Conservation (phyloP, 2,329 filamentous ascomycete species). For the Colletotrichum caudatum region DNA sequence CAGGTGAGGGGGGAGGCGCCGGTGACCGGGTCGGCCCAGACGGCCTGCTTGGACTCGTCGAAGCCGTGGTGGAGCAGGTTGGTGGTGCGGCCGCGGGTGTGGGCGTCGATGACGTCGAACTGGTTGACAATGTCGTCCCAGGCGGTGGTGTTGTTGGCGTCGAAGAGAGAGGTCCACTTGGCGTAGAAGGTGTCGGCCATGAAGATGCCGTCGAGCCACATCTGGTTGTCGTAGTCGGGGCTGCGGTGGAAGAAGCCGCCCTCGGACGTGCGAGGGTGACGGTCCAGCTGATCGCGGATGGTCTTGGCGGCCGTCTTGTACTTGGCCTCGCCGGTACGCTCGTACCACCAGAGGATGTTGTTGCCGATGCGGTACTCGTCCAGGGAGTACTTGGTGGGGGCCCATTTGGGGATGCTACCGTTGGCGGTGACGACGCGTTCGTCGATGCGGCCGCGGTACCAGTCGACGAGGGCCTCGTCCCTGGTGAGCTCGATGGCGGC, state of each 20-base stretch:
- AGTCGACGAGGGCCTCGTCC: slow-evolving; percentile 58
- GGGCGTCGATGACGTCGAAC: slow-evolving; percentile 58
- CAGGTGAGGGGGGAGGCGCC: slow-evolving; percentile 66
- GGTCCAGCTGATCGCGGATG: slow-evolving; percentile 60
- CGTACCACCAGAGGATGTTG: slow-evolving; percentile 64
- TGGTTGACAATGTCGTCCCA: slow-evolving; percentile 61
- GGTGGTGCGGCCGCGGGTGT: slow-evolving; percentile 54
- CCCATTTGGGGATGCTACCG: slow-evolving; percentile 55
- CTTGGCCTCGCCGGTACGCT: slow-evolving; percentile 59
- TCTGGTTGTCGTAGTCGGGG: slow-evolving; percentile 62
- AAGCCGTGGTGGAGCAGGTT: slow-evolving; percentile 67
- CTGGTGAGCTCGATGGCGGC: slow-evolving; percentile 59
- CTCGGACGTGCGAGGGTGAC: slow-evolving; percentile 61
- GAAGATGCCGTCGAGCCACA: slow-evolving; percentile 70
- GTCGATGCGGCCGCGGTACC: slow-evolving; percentile 58
- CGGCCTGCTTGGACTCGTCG: slow-evolving; percentile 60
- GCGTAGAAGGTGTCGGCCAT: slow-evolving; percentile 62
- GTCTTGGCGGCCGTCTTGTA: slow-evolving; percentile 62
- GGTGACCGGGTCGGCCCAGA: slow-evolving; percentile 63
- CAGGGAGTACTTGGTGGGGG: slow-evolving; percentile 57
- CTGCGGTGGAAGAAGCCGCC: slow-evolving; percentile 68
- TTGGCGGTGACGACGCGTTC: slow-evolving; percentile 60
- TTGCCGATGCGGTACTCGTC: slow-evolving; percentile 67
- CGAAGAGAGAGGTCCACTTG: slow-evolving; percentile 54
- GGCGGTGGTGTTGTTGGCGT: slow-evolving; percentile 55